Conservation (phyloP, 2,329 filamentous ascomycete genomes). For the Aureobasidium sp. region DNA sequence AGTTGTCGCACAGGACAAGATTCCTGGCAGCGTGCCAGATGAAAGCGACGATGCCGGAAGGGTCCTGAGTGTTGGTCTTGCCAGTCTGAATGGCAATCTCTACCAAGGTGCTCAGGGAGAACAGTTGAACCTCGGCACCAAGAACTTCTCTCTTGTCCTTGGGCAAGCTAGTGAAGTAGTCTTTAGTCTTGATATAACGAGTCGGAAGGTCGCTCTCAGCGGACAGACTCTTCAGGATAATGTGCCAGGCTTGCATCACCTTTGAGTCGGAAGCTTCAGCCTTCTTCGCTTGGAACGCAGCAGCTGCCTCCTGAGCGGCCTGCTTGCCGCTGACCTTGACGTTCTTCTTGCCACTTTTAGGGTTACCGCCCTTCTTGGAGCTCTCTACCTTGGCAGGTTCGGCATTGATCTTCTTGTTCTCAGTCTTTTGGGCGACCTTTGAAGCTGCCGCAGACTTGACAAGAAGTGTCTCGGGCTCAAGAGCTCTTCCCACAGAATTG, state of each 20-base stretch:
- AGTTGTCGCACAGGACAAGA: constrained; percentile 32
- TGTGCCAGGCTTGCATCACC: constrained; percentile 41
- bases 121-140: constrained; percentile 42
- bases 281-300: constrained; percentile 36
- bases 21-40: constrained; percentile 40
- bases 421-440: constrained; percentile 3
- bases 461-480: constrained; percentile 56
- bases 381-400: constrained; percentile 19
- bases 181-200: constrained; percentile 44
- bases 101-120: constrained; percentile 44
- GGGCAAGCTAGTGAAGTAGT: constrained; percentile 41
- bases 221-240: constrained; percentile 41
- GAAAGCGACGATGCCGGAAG: constrained; percentile 39
- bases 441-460: constrained; percentile 19
- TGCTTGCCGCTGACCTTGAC: constrained; percentile 35
- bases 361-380: constrained; percentile 23
- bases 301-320: constrained; percentile 38
- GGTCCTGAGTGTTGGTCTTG: constrained; percentile 27
- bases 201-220: constrained; percentile 37
- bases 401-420: background rate
- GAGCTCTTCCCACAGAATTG: constrained; percentile 53
- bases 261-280: constrained; percentile 35
- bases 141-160: constrained; percentile 34
- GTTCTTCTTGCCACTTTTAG: constrained; percentile 30
- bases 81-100: constrained; percentile 43